These are phyloP conservation scores for Volvox reticuliferus DNA, from an alignment of 139 green algal species.

Conservation along the genomic window DNA sequence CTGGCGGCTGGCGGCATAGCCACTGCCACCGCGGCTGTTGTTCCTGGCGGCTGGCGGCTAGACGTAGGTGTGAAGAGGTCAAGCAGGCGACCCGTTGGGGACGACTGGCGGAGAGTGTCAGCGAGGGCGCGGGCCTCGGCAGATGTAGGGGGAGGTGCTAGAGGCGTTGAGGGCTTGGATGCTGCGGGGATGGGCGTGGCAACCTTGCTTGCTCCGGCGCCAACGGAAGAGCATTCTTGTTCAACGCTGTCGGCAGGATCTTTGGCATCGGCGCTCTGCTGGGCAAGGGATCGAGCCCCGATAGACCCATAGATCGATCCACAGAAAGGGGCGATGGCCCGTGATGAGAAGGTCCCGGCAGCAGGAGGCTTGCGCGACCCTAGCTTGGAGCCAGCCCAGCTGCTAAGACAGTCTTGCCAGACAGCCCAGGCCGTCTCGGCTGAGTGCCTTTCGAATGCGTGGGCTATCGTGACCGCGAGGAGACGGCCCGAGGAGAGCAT, in stretches of 20 bases:
- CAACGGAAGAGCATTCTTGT: background rate
- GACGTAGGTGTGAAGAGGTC: slow-evolving; percentile 14
- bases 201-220: background rate
- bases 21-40: no score
- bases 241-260: background rate
- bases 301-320: no score
- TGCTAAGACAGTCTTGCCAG: background rate
- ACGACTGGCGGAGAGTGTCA: slow-evolving; percentile 14
- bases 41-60: background rate
- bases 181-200: background rate
- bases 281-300: background rate
- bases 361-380: no score
- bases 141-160: background rate
- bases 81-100: slow-evolving; percentile 20
- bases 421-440: background rate
- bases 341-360: no score
- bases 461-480: background rate
- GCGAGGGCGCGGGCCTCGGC: background rate
- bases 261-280: background rate
- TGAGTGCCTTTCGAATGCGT: background rate
- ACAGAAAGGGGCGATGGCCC: background rate
- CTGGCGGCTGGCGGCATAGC: background rate
- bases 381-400: no score
- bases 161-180: background rate
- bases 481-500: slow-evolving; percentile 11